Evolutionary conservation across 2,329 filamentous ascomycete genomes (phyloP).

Genomic region (Plectosphaerella plurivora): DNA sequence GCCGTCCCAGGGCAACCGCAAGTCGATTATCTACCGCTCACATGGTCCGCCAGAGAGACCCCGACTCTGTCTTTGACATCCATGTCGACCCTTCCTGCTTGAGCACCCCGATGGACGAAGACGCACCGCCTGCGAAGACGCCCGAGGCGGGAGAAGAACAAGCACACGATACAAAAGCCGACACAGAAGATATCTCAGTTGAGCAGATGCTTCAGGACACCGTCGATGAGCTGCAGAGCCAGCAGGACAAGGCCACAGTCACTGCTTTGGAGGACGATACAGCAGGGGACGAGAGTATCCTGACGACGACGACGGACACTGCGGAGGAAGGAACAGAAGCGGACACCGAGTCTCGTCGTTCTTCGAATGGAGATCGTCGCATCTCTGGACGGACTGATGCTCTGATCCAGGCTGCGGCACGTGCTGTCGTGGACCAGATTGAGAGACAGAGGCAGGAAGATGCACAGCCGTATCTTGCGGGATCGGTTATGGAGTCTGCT

Average conservation of each 20-base stretch:
- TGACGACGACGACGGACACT: neutral
- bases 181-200: neutral
- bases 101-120: constrained; percentile 35
- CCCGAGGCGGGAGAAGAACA: neutral
- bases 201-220: neutral
- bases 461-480: constrained; percentile 6
- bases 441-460: constrained; percentile 25
- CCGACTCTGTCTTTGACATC: constrained; percentile 41
- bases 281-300: neutral
- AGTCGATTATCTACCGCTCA: neutral
- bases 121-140: constrained; percentile 12
- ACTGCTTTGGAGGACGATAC: neutral
- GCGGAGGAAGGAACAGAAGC: constrained; percentile 1
- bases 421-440: constrained; percentile 44
- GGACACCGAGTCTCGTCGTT: constrained; percentile 6
- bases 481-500: constrained; percentile 25
- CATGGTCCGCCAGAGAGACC: neutral
- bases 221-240: neutral
- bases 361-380: constrained; percentile 24
- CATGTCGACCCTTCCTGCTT: constrained; percentile 42
- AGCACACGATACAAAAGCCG: neutral
- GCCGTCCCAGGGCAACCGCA: neutral
- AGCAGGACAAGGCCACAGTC: neutral
- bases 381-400: constrained; percentile 43
- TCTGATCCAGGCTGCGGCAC: constrained; percentile 48